Percentiles rank a stretch among this genome's conserved stretches.
phyloP scores from a whole-genome alignment of 371 early-diverging fungal genomes.

The Synchytrium microbalum region DNA sequence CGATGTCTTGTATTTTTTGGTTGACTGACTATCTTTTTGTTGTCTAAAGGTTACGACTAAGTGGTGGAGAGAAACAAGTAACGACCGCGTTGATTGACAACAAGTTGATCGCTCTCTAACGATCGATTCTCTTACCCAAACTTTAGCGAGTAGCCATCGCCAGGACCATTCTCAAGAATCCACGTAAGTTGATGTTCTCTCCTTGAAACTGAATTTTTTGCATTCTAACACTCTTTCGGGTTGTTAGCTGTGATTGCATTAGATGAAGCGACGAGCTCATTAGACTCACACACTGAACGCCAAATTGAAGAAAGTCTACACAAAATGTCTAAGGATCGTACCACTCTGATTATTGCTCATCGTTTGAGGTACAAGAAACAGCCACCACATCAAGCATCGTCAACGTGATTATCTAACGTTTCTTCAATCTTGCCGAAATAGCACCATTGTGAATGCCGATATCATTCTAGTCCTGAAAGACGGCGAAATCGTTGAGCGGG shows the following conservation, averaged over 20 bases:
- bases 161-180: constrained; percentile 63
- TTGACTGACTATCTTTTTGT: not conserved
- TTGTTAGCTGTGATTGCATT: constrained; percentile 34
- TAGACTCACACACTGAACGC: constrained; percentile 85
- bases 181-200: constrained; percentile 38
- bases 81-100: constrained; percentile 53
- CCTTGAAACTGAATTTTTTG: constrained; percentile 48
- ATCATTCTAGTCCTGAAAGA: constrained; percentile 73
- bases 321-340: constrained; percentile 27
- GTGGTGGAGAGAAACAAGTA: constrained; percentile 85
- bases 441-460: constrained; percentile 82
- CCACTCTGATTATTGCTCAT: constrained; percentile 29
- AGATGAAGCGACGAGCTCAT: constrained; percentile 74
- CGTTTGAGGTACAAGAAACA: constrained; percentile 7
- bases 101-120: constrained; percentile 32
- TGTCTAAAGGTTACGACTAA: constrained; percentile 27
- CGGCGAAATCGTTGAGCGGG: constrained; percentile 67
- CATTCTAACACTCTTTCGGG: constrained; percentile 27
- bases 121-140: not conserved
- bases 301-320: constrained; percentile 68
- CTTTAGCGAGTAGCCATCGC: constrained; percentile 84
- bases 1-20: constrained; percentile 44
- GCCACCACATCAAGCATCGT: too few relatives aligned
- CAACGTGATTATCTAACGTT: not conserved
- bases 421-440: constrained; percentile 36